These are phyloP conservation scores for Tetrahymena malaccensis DNA, from an alignment of 73 alveolate species.

Conservation along the genomic window DNA sequence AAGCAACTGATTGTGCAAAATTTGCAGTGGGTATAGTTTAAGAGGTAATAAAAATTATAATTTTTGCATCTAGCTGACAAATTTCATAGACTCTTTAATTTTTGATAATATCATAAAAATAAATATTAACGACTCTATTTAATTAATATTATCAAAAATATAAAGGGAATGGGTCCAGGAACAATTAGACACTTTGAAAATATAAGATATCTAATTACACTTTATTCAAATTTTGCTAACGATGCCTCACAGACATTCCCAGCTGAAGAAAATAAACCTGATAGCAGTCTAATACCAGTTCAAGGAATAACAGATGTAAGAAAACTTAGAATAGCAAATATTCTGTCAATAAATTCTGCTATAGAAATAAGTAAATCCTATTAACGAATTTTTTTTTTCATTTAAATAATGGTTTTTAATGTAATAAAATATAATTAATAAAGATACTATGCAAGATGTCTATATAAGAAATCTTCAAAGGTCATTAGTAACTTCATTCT, in stretches of 20 bases:
- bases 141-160: background rate
- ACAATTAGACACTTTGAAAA: slow-evolving; percentile 33
- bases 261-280: slow-evolving; percentile 14
- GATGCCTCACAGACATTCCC: slow-evolving; percentile 4
- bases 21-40: slow-evolving; percentile 33
- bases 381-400: background rate
- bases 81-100: background rate
- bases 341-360: slow-evolving; percentile 14
- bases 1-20: slow-evolving; percentile 13
- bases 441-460: slow-evolving; percentile 21
- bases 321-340: slow-evolving; percentile 7
- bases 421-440: background rate
- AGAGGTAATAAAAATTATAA: background rate
- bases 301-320: background rate
- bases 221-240: background rate
- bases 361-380: slow-evolving; percentile 6
- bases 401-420: background rate
- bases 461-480: slow-evolving; percentile 10
- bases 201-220: slow-evolving; percentile 14
- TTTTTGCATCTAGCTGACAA: background rate
- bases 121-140: background rate
- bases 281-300: background rate
- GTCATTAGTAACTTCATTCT: background rate
- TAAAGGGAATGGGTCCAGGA: slow-evolving; percentile 14
- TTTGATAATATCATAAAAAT: background rate